Evolutionary conservation across 2,329 filamentous ascomycete genomes (phyloP).

Genomic region (Fusarium mangiferae): DNA sequence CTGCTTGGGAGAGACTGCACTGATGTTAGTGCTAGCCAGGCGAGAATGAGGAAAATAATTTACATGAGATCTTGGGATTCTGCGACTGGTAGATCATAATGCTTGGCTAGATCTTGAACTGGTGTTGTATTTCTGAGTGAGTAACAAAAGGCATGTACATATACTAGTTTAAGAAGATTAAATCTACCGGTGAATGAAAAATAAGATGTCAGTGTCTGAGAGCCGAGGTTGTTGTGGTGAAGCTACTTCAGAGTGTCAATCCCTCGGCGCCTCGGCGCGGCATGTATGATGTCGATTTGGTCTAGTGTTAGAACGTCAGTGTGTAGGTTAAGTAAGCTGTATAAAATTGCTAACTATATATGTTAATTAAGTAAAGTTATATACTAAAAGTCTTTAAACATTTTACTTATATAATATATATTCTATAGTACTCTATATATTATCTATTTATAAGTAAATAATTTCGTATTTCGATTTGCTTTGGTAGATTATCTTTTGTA

Average conservation of each 20-base stretch:
- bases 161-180: neutral
- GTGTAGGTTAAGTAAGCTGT: neutral
- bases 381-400: no score
- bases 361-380: no score
- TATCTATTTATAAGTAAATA: no score
- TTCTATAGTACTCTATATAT: no score
- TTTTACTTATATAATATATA: no score
- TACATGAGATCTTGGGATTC: neutral
- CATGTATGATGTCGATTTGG: neutral
- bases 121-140: accelerated
- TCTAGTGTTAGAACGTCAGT: neutral
- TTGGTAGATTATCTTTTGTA: no score
- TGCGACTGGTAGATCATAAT: neutral
- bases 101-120: accelerated
- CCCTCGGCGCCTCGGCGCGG: neutral
- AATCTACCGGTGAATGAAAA: neutral
- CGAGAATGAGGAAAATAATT: accelerated
- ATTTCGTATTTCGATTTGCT: no score
- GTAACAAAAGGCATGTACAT: neutral
- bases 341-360: no score
- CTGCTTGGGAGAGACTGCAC: neutral
- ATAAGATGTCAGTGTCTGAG: neutral
- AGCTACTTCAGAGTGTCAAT: neutral
- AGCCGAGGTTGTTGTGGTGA: neutral
- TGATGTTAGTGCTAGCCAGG: accelerated